Conservation (phyloP, 768 basidiomycete genomes). For the Leccinum variicolor region DNA sequence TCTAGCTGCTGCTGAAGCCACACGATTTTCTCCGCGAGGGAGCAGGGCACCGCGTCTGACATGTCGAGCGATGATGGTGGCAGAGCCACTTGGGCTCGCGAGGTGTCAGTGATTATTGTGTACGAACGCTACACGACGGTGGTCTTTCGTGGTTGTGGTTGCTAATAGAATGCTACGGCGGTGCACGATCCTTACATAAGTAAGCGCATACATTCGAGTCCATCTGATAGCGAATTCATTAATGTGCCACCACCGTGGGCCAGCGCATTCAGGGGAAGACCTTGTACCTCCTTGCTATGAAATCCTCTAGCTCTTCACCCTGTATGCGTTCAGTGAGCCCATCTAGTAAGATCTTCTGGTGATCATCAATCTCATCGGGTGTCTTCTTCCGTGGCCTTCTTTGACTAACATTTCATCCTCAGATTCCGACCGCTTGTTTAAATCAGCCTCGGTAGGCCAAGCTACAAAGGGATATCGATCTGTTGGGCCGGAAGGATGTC, state of each 20-base stretch:
- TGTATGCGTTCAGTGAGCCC: background rate
- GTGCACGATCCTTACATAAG: too few relatives aligned
- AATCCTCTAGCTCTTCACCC: too few relatives aligned
- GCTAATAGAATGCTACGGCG: too few relatives aligned
- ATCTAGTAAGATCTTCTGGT: too few relatives aligned
- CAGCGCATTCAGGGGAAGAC: too few relatives aligned
- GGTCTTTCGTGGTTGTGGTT: too few relatives aligned
- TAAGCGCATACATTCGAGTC: too few relatives aligned
- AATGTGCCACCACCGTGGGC: too few relatives aligned
- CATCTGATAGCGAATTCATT: too few relatives aligned
- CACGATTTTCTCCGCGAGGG: background rate
- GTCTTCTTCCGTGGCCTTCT: too few relatives aligned
- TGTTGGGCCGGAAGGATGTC: background rate
- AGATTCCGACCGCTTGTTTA: background rate
- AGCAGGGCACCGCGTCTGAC: background rate
- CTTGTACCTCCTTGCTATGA: too few relatives aligned
- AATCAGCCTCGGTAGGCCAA: background rate
- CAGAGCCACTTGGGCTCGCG: too few relatives aligned
- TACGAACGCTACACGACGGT: background rate
- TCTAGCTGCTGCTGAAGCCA: background rate
- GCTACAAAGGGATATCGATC: background rate
- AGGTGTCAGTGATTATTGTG: background rate
- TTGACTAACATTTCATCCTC: background rate
- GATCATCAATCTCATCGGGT: background rate
- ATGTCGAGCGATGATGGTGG: background rate